Base-by-base conservation (phyloP, 2,329 filamentous ascomycete genomes). In the Hortaea werneckii region DNA sequence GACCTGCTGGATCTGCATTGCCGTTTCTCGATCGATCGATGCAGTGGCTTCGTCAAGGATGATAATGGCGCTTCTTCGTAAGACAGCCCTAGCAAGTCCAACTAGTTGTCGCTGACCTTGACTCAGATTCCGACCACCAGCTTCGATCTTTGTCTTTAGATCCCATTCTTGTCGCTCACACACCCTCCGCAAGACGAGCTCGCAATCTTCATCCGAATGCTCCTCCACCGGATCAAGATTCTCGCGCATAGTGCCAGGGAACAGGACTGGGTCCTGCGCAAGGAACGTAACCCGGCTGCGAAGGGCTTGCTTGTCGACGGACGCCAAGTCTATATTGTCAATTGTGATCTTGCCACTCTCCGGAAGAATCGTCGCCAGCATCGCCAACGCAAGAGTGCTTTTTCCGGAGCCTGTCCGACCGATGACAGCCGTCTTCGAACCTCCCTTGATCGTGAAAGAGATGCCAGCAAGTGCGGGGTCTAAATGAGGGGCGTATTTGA, bases 401-500 rank as follows among this genome's bases (percentile, higher is more conserved):
- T 94, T 94, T 3, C 87, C 87, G 4, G 83, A 87, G 0, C 85
- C 82, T 0, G 87, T 94, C 7, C 87, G 79, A 2, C 87, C 87
- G 8, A 89, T 83, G 13, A 94, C 74, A 0, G 86, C 87, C 1
- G 85, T 85, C 42, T 83, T 82, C 44, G 85, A 83, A 1, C 87
- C 85, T 0, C 82, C 83, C 13, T 85, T 84, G 43, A 95, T 87
- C 1, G 73, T 77, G 50, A 95, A 80, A 0, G 77, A 79, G 28
- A 94, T 72, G 39, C 82, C 71, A 6, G 72, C 68, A 1, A 95
- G 67, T 0, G 87, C 84, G 0, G 84, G 81, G 0, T 88, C 84
- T 0, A 94, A 76, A 48, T 84, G 77, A 1, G 83, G 78, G 5
- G 86, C 87, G 55, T 95, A 95, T 40, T 79, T 79, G 47, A 95